Evolutionary conservation across 2,329 filamentous ascomycete species (phyloP), one percentile per base, ranked within the genome.

Genomic region (Fusarium anthophilum): DNA sequence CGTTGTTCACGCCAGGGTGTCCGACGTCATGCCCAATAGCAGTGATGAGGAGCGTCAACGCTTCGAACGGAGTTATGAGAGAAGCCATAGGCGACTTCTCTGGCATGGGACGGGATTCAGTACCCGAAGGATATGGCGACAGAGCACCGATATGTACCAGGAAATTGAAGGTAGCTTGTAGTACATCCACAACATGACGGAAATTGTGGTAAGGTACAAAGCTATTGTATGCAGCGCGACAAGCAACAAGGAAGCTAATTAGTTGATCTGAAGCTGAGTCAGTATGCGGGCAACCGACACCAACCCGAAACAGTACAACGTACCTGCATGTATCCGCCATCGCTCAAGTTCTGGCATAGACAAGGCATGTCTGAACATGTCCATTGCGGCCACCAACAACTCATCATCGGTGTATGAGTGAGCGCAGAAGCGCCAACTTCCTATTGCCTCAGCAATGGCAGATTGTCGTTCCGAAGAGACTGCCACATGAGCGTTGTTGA

Each of bases 171-270:
- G 95, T 91, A 3, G 96, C 97, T 82, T 98, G 96, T 60, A 98
- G 87, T 35, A 99, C 96, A 82, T 99, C 96, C 70, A 98, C 92
- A 28, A 98, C 96, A 83, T 99, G 96, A 62, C 96, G 93, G 82
- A 98, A 99, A 83, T 99, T 99, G 86, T 99, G 96, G 80, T 98
- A 99, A 28, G 96, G 93, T 41, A 98, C 95, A 81, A 98, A 98
- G 66, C 91, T 93, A 82, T 98, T 98, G 85, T 99, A 99, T n/a
- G 96, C 94, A 54, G 93, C 91, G 70, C 96, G 92, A 79, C 95
- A 96, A 60, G 95, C 95, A 72, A 97, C 89, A 69, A 98, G 87
- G 79, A 98, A 98, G 61, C 90, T 91, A 74, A 93, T 92, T 35
- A 99, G 87, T 81, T 97, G 92, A 77, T 93, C 94, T 94, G 48